Conservation (phyloP, 78 protist species). For the Dictyostelium intermedium region DNA sequence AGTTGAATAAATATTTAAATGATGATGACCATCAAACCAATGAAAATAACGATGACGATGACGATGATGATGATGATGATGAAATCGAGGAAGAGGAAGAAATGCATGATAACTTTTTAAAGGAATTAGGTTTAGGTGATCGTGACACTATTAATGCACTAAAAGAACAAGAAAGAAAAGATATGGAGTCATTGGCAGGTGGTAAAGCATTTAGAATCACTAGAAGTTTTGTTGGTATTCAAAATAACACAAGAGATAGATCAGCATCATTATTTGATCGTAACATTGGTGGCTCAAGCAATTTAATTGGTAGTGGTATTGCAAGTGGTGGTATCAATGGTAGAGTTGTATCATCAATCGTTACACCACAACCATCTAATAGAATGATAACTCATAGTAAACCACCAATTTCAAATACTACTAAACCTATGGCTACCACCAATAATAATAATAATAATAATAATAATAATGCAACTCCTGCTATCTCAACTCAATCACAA, state of each 20-base stretch:
- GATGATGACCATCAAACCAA: background rate
- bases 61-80: conserved; percentile 27
- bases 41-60: background rate
- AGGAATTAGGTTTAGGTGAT: conserved; percentile 38
- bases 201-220: conserved; percentile 64
- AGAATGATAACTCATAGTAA: background rate
- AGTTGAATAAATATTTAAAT: background rate
- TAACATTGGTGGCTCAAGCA: background rate
- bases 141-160: conserved; percentile 6
- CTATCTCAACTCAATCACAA: background rate
- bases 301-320: background rate
- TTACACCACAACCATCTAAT: background rate
- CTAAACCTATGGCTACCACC: too few relatives aligned
- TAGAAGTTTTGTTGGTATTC: conserved; percentile 56
- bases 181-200: conserved; percentile 62
- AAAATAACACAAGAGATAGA: background rate
- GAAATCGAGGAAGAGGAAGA: conserved; percentile 65
- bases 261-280: background rate
- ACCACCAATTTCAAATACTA: background rate
- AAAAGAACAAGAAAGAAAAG: conserved; percentile 58
- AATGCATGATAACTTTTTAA: conserved; percentile 62
- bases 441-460: too few relatives aligned
- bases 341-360: background rate
- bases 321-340: background rate
- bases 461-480: background rate